Conservation (phyloP, 192 early-diverging fungal genomes). For the Entomortierella chlamydospora region DNA sequence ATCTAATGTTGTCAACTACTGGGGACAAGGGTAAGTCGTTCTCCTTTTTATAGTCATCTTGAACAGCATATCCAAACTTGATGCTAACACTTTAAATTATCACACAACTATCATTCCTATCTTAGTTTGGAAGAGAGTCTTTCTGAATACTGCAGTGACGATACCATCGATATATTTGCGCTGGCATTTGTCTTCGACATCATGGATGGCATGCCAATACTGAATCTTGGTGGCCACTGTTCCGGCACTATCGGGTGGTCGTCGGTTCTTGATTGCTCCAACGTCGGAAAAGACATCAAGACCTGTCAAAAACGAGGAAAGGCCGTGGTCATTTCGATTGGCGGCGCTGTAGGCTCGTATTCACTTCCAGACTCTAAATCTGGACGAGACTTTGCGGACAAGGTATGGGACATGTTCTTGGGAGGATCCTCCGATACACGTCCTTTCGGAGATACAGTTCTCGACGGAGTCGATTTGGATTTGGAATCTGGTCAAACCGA, state of each 20-base stretch:
- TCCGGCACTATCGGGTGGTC: constrained; percentile 63
- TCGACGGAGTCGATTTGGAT: constrained; percentile 74
- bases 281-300: constrained; percentile 70
- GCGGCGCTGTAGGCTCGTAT: constrained; percentile 69
- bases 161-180: constrained; percentile 66
- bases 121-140: constrained; percentile 15
- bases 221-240: constrained; percentile 70
- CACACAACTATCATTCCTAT: no score
- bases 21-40: constrained; percentile 41
- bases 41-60: background rate
- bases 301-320: constrained; percentile 75
- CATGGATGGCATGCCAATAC: constrained; percentile 58
- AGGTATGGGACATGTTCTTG: constrained; percentile 70
- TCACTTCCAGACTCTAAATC: constrained; percentile 21
- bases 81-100: no score
- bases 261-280: constrained; percentile 65
- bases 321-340: constrained; percentile 70
- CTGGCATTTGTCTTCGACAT: constrained; percentile 71
- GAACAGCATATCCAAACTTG: no score
- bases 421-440: constrained; percentile 67
- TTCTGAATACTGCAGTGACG: constrained; percentile 70
- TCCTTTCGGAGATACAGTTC: constrained; percentile 68
- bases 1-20: constrained; percentile 44
- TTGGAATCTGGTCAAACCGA: constrained; percentile 63
- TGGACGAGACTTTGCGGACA: constrained; percentile 59